Conservation (phyloP, 2,329 filamentous ascomycete species). For the Ophiosphaerella korrae region DNA sequence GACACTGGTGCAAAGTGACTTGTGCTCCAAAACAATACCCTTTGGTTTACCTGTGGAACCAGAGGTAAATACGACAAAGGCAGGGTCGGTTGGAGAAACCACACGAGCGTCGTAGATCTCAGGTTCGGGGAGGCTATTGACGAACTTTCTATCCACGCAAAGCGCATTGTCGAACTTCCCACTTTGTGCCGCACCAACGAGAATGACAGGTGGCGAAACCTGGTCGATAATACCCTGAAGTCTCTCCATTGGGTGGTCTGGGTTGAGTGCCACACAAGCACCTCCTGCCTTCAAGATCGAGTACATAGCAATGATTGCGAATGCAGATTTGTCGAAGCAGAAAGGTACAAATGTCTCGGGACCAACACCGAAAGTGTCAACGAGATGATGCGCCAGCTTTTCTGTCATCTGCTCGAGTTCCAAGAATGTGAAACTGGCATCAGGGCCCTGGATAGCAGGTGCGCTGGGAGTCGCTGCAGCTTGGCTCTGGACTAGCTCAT, state of each 20-base stretch:
- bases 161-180: no score
- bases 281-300: conserved; percentile 49
- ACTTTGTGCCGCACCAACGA: no score
- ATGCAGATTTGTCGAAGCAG: conserved; percentile 22
- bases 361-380: conserved; percentile 5
- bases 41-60: conserved; percentile 4
- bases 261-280: conserved; percentile 41
- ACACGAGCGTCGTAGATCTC: neutral
- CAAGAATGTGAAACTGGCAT: conserved; percentile 18
- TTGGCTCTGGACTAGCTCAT: neutral
- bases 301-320: conserved; percentile 44
- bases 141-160: neutral
- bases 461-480: conserved; percentile 6
- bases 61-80: conserved; percentile 5
- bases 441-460: conserved; percentile 14
- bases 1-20: neutral
- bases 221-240: neutral
- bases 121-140: neutral
- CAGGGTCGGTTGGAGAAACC: neutral
- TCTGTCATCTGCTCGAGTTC: conserved; percentile 13
- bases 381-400: conserved; percentile 11
- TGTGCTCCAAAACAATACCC: conserved; percentile 1
- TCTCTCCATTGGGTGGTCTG: conserved; percentile 14
- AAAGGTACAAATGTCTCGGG: conserved; percentile 11
- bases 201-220: no score